Evolutionary conservation across 768 basidiomycete species (phyloP).

Genomic region (Rickenella mellea): DNA sequence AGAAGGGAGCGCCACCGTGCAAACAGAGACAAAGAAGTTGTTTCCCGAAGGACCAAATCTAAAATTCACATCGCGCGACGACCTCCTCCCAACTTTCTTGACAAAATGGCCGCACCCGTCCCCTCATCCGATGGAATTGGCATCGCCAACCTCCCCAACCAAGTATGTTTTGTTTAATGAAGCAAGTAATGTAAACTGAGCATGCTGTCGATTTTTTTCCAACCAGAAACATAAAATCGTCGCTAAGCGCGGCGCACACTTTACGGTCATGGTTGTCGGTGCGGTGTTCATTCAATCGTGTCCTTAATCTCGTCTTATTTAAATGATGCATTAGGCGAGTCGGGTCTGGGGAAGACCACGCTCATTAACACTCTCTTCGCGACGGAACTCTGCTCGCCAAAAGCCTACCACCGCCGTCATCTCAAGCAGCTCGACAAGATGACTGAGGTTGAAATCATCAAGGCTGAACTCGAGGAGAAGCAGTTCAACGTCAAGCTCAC

Average conservation of each 20-base stretch:
- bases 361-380: conserved; percentile 99
- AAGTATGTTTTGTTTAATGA: conserved; percentile 54
- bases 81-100: too few species aligned
- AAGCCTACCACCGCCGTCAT: conserved; percentile 85
- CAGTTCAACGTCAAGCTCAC: conserved; percentile 99
- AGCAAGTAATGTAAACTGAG: not conserved
- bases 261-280: conserved; percentile 99
- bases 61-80: not conserved
- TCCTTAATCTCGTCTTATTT: conserved; percentile 2
- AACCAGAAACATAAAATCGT: conserved; percentile 96
- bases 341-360: conserved; percentile 94
- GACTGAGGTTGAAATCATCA: conserved; percentile 97
- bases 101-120: conserved; percentile 11
- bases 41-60: too few species aligned
- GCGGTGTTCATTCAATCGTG: conserved; percentile 19
- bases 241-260: conserved; percentile 93
- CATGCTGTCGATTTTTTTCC: conserved; percentile 7
- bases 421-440: conserved; percentile 97
- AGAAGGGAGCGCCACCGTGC: too few species aligned
- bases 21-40: too few species aligned
- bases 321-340: conserved; percentile 59
- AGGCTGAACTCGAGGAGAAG: conserved; percentile 98
- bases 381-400: conserved; percentile 85
- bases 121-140: conserved; percentile 69
- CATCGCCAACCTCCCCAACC: conserved; percentile 96